A percentile compares a stretch with the other conserved stretches of the same genome.
Evolutionary conservation across 805 yeast species (phyloP).

Genomic region (Tetrapisispora nanseiensis): DNA sequence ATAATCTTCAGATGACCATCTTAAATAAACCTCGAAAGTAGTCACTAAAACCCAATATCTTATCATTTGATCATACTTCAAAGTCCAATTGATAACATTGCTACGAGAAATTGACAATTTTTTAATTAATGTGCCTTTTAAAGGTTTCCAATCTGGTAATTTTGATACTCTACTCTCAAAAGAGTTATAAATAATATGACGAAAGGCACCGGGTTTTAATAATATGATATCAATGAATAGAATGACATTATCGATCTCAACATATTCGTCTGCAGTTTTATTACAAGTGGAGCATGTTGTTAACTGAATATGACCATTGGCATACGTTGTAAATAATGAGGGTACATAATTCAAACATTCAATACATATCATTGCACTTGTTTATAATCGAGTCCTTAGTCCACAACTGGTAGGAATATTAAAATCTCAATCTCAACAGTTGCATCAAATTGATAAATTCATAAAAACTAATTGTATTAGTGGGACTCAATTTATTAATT

Average conservation of each 20-base stretch:
- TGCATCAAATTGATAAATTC: too few species aligned
- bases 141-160: constrained; percentile 8
- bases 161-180: constrained; percentile 24
- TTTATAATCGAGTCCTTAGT: too few species aligned
- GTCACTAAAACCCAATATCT: constrained; percentile 53
- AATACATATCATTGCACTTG: constrained; percentile 84
- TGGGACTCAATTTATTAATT: too few species aligned
- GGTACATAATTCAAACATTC: constrained; percentile 67
- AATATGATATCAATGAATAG: constrained; percentile 75
- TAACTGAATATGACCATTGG: constrained; percentile 68
- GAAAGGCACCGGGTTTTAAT: constrained; percentile 76
- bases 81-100: constrained; percentile 13
- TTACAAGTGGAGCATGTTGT: constrained; percentile 69
- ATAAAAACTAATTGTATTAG: too few species aligned
- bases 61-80: constrained; percentile 20
- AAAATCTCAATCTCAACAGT: too few species aligned
- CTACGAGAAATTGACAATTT: constrained; percentile 3
- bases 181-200: constrained; percentile 76
- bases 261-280: constrained; percentile 76
- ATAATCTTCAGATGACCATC: constrained; percentile 81
- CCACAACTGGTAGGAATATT: too few species aligned
- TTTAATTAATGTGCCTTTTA: constrained; percentile 1
- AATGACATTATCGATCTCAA: constrained; percentile 80
- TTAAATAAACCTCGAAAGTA: constrained; percentile 79
- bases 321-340: constrained; percentile 59